phyloP scores from a whole-genome alignment of 164 flowering plant species.

The Taxillus chinensis region DNA sequence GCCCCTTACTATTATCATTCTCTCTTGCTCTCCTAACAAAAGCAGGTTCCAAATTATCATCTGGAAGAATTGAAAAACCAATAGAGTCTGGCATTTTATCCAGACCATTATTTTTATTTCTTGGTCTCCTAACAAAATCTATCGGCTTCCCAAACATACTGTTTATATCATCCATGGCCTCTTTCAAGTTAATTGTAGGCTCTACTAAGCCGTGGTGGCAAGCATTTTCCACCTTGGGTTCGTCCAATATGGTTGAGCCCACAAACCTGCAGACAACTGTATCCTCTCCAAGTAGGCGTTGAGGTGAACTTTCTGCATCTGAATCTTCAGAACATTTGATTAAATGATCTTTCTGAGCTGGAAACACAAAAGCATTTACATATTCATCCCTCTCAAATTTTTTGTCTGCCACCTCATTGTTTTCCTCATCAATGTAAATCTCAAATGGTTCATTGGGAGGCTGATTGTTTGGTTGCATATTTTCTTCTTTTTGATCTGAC shows the following conservation, averaged over 20 bases:
- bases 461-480: conserved; percentile 2
- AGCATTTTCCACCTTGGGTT: conserved; percentile 74
- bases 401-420: conserved; percentile 13
- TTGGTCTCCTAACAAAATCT: conserved; percentile 65
- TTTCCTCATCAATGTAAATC: conserved; percentile 53
- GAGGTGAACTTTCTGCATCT: conserved; percentile 20
- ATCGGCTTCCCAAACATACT: conserved; percentile 92
- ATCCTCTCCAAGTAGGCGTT: conserved; percentile 44
- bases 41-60: conserved; percentile 21
- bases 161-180: conserved; percentile 84
- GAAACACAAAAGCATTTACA: conserved; percentile 36
- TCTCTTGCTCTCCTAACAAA: too few relatives aligned
- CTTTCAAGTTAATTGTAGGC: conserved; percentile 88
- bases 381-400: conserved; percentile 12
- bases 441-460: conserved; percentile 33
- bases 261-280: conserved; percentile 75
- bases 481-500: conserved; percentile 11
- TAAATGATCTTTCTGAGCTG: conserved; percentile 30
- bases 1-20: too few relatives aligned
- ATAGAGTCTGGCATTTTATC: conserved; percentile 12
- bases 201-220: conserved; percentile 97
- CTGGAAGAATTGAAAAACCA: not conserved
- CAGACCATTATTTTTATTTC: conserved; percentile 26
- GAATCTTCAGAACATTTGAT: conserved; percentile 27
- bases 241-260: conserved; percentile 71